Percentiles rank a stretch among this genome's conserved stretches.
phyloP scores from a whole-genome alignment of 331 rosid genomes.

The Cydonia oblonga region DNA sequence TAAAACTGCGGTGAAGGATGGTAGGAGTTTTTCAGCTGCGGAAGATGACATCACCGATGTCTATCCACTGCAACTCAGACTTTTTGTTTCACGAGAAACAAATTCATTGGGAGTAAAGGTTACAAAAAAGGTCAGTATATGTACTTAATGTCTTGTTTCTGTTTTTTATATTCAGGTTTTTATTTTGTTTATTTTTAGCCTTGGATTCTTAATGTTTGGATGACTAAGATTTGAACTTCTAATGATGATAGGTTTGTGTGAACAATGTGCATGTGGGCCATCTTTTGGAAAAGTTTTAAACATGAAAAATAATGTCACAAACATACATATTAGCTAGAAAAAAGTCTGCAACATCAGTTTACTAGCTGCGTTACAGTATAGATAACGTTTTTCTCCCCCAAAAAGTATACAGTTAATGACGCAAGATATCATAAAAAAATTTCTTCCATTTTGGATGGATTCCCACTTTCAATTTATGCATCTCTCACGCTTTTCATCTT shows the following conservation, averaged over 20 bases:
- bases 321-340: background rate
- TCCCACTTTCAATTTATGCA: background rate
- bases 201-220: background rate
- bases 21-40: constrained; percentile 57
- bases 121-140: constrained; percentile 70
- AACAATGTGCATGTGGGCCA: background rate
- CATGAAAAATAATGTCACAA: background rate
- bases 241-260: background rate
- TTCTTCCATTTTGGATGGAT: background rate
- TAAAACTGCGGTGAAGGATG: constrained; percentile 48
- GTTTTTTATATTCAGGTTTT: background rate
- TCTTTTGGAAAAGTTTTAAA: background rate
- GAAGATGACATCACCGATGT: constrained; percentile 76
- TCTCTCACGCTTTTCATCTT: background rate
- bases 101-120: constrained; percentile 72
- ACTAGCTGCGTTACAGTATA: background rate
- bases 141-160: background rate
- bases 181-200: background rate
- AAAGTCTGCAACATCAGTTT: background rate
- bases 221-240: background rate
- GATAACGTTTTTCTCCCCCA: background rate
- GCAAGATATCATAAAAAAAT: background rate
- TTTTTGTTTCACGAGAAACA: constrained; percentile 62
- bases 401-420: background rate
- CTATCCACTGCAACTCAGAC: constrained; percentile 88